Base-by-base conservation (phyloP, 2,329 filamentous ascomycete genomes). In the Ustulina deusta region DNA sequence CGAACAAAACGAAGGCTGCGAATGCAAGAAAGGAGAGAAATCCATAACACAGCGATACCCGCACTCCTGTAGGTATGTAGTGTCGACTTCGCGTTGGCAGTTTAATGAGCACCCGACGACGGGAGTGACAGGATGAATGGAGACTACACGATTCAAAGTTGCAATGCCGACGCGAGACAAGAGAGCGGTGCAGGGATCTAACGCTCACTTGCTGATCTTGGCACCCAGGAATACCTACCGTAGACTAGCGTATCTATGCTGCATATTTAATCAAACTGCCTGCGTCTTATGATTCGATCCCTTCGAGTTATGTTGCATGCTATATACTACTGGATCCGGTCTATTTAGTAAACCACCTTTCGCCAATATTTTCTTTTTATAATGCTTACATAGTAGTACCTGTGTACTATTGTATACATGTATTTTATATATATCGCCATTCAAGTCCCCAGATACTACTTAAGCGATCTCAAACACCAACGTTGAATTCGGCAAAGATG, bases 101-200 rank as follows among this genome's bases (percentile, higher is more conserved):
- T 68, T 68, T 65, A 56, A 65, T 58, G 57, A 62, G 38, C 25
- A 38, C 51, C 32, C 4, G 20, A 48, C 38, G 34, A 58, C 57
- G 44, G 36, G 36, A 68, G 57, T 51, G 66, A 68, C 56, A 62
- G 62, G 61, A 62, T 46, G 51, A 34, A 63, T 52, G 59, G 25
- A 52, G 17, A 52, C 49, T 27, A n/a, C 40, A 44, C 27, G 34
- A 52, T n/a, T 27, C 29, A 29, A 36, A 20, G 27, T 38, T 10
- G 27, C 25, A 49, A 49, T 51, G 48, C 44, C 57, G 44, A 68
- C 52, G 48, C 48, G 54, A 48, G 44, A 63, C 64, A 62, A 48
- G 54, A 54, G 52, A 52, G 62, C 25, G 56, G 65, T 46, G 29
- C 61, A 65, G 61, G 65, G 65, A 32, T 68, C 32, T 56, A 4